Conservation (phyloP, 208 protist genomes). For the Acanthamoeba royreba region DNA sequence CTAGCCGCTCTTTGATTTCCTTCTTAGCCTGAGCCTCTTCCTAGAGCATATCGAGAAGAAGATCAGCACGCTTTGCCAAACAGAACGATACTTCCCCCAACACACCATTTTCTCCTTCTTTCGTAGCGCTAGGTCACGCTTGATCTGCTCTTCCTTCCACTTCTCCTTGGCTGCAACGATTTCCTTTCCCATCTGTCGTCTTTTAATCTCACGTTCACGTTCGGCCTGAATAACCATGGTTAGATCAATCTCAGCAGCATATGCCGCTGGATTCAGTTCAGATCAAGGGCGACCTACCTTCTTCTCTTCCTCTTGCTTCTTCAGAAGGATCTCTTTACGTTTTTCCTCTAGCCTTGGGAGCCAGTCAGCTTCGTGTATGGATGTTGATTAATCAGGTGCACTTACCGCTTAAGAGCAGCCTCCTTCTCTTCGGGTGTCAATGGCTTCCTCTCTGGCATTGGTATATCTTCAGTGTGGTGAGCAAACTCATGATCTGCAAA, state of each 20-base stretch:
- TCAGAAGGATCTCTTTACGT: not conserved
- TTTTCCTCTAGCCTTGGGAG: not conserved
- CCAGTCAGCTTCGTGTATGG: too few species aligned
- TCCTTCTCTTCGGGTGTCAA: not conserved
- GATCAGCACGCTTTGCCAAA: not conserved
- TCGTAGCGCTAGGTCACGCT: not conserved
- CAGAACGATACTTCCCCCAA: not conserved
- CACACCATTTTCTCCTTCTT: constrained; percentile 8
- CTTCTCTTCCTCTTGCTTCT: not conserved
- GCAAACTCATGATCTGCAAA: not conserved
- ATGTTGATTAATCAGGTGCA: too few species aligned
- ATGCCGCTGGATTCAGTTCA: not conserved
- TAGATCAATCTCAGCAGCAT: too few species aligned
- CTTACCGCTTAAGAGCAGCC: not conserved
- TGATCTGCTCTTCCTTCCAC: not conserved
- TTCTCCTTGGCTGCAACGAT: not conserved
- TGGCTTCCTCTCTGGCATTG: not conserved
- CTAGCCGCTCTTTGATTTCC: not conserved
- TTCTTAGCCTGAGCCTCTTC: not conserved
- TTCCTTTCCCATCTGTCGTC: not conserved
- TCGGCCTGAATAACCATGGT: too few species aligned
- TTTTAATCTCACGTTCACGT: not conserved
- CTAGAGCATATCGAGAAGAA: not conserved
- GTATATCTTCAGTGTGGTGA: not conserved
- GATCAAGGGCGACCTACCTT: not conserved